These are phyloP conservation scores for Aspergillus fischeri DNA, from an alignment of 2,329 filamentous ascomycete genomes.

Conservation along the genomic window DNA sequence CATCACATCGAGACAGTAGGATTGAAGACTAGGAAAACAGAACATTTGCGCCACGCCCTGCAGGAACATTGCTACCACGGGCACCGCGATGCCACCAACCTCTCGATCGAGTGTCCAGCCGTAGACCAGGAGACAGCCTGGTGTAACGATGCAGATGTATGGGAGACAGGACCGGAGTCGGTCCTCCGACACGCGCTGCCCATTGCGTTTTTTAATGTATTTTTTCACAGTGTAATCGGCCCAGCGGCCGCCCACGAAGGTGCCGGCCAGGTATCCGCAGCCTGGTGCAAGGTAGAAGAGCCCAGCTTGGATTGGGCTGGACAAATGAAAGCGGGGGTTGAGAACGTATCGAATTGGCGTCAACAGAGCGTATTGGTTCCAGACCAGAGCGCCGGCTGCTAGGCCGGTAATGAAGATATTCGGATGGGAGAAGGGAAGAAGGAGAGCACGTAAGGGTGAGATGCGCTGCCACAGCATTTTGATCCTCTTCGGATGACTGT, in stretches of 20 bases:
- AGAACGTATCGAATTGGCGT: constrained; percentile 69
- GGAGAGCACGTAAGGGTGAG: constrained; percentile 60
- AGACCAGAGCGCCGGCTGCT: constrained; percentile 61
- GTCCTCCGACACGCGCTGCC: constrained; percentile 64
- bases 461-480: constrained; percentile 58
- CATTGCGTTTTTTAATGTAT: constrained; percentile 56
- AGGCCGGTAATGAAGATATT: constrained; percentile 63
- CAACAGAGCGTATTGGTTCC: constrained; percentile 70
- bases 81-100: constrained; percentile 53
- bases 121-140: constrained; percentile 63
- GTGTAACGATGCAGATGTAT: constrained; percentile 56
- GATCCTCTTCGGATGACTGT: constrained; percentile 48
- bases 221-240: constrained; percentile 63
- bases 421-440: constrained; percentile 63
- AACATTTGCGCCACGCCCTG: constrained; percentile 72
- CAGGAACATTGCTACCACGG: constrained; percentile 68
- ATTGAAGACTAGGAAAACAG: constrained; percentile 71
- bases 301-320: constrained; percentile 62
- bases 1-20: constrained; percentile 81
- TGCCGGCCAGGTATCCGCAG: constrained; percentile 64
- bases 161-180: constrained; percentile 57
- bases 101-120: constrained; percentile 59
- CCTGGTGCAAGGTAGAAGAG: constrained; percentile 73
- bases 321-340: constrained; percentile 68
- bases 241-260: constrained; percentile 67